These are phyloP conservation scores for Alternaria sp. DNA, from an alignment of 2,329 filamentous ascomycete species.

Conservation along the genomic window DNA sequence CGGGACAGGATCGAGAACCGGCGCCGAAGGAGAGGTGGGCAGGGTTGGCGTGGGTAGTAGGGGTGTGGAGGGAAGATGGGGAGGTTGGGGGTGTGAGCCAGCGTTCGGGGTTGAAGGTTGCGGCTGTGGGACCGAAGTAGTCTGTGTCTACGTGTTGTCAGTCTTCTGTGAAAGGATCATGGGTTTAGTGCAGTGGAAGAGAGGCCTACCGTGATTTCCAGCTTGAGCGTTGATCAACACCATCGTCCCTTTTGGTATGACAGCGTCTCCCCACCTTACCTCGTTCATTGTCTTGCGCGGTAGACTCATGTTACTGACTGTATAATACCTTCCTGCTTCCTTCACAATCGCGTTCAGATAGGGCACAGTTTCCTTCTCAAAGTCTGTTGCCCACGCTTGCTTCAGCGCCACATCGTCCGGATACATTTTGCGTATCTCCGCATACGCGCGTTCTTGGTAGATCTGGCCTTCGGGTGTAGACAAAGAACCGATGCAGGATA, in stretches of 20 bases:
- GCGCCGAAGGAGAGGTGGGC: constrained; percentile 60
- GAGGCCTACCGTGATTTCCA: too few species aligned
- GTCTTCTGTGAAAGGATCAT: too few species aligned
- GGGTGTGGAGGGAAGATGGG: not conserved
- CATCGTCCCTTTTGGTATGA: constrained; percentile 61
- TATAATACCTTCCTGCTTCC: constrained; percentile 61
- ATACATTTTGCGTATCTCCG: constrained; percentile 59
- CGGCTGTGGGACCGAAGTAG: constrained; percentile 57
- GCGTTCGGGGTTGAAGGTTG: constrained; percentile 57
- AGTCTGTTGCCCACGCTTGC: constrained; percentile 56
- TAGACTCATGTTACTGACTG: constrained; percentile 60
- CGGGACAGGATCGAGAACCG: constrained; percentile 59
- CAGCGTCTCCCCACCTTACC: constrained; percentile 59
- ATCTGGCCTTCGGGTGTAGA: constrained; percentile 56
- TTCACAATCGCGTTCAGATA: constrained; percentile 59
- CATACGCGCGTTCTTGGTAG: constrained; percentile 61
- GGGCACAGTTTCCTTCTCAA: constrained; percentile 56
- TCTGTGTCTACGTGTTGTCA: too few species aligned
- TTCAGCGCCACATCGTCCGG: constrained; percentile 45
- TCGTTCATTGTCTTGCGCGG: constrained; percentile 59
- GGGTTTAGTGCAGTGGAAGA: too few species aligned
- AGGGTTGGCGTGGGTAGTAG: constrained; percentile 31
- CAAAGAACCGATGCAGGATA: constrained; percentile 58
- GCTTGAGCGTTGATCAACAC: constrained; percentile 63
- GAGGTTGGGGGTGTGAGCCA: constrained; percentile 47